Evolutionary conservation across 2,329 filamentous ascomycete genomes (phyloP).

Genomic region (Epichloe scottii): DNA sequence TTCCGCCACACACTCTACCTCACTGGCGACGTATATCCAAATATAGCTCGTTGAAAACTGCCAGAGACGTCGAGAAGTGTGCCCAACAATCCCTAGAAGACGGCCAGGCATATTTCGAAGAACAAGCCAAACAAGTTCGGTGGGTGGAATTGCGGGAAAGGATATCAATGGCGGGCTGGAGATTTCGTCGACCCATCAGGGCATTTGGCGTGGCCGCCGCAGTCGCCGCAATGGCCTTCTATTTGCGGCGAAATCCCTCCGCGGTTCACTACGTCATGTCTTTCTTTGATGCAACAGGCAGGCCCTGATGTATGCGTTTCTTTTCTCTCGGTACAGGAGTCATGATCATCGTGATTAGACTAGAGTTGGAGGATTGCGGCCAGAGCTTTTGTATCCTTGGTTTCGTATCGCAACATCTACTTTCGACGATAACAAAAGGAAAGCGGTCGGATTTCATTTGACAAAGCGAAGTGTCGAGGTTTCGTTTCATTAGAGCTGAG

Average conservation of each 20-base stretch:
- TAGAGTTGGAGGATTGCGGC: neutral
- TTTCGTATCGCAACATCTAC: neutral
- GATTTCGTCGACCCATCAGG: conserved; percentile 52
- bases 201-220: conserved; percentile 52
- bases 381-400: neutral
- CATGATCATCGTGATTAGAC: neutral
- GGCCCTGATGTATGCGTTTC: neutral
- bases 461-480: neutral
- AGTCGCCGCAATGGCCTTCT: conserved; percentile 56
- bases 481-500: neutral
- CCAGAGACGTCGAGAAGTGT: conserved; percentile 38
- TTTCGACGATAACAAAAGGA: neutral
- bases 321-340: neutral
- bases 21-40: conserved; percentile 62
- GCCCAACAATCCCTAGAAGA: conserved; percentile 48
- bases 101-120: conserved; percentile 54
- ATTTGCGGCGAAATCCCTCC: conserved; percentile 40
- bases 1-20: conserved; percentile 62
- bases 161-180: conserved; percentile 34
- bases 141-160: conserved; percentile 40
- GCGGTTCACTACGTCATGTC: conserved; percentile 16
- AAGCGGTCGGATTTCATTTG: neutral
- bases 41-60: conserved; percentile 78
- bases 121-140: conserved; percentile 60
- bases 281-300: conserved; percentile 12